These are phyloP conservation scores for Verbena officinalis DNA, from an alignment of 257 asterid genomes.

Conservation along the genomic window DNA sequence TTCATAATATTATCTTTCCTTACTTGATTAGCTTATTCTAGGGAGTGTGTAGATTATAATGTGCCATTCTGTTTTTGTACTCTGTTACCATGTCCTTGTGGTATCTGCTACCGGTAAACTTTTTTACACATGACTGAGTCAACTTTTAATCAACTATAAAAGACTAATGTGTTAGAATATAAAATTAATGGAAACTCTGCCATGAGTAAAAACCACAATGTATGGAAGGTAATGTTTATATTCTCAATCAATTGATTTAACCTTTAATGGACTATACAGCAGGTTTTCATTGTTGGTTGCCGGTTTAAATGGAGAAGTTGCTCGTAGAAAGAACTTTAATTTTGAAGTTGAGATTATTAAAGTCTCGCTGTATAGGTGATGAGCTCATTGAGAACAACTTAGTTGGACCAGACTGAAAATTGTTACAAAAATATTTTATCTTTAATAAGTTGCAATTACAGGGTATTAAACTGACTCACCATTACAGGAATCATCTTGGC, in stretches of 20 bases:
- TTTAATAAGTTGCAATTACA: slow-evolving; percentile 10
- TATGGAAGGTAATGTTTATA: neutral
- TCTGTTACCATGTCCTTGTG: neutral
- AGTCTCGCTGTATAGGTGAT: neutral
- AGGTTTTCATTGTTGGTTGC: neutral
- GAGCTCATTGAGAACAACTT: slow-evolving; percentile 3
- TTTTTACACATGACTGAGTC: neutral
- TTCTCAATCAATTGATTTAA: neutral
- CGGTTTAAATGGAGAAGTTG: neutral
- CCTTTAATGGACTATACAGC: neutral
- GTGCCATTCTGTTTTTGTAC: neutral
- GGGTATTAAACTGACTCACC: slow-evolving; percentile 60
- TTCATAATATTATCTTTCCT: too few relatives aligned
- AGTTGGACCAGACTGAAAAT: slow-evolving; percentile 20
- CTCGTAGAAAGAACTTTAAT: neutral
- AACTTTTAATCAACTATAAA: neutral
- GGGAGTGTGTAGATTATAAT: neutral
- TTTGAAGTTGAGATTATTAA: too few relatives aligned
- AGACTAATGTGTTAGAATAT: slow-evolving; percentile 8
- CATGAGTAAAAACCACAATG: neutral
- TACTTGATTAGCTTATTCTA: too few relatives aligned
- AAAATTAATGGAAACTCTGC: neutral
- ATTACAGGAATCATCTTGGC: slow-evolving; percentile 99
- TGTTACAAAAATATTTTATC: slow-evolving; percentile 12
- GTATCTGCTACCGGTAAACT: neutral